Conservation (phyloP, 2,329 filamentous ascomycete genomes). For the Zelopaecilomyces penicillatus region DNA sequence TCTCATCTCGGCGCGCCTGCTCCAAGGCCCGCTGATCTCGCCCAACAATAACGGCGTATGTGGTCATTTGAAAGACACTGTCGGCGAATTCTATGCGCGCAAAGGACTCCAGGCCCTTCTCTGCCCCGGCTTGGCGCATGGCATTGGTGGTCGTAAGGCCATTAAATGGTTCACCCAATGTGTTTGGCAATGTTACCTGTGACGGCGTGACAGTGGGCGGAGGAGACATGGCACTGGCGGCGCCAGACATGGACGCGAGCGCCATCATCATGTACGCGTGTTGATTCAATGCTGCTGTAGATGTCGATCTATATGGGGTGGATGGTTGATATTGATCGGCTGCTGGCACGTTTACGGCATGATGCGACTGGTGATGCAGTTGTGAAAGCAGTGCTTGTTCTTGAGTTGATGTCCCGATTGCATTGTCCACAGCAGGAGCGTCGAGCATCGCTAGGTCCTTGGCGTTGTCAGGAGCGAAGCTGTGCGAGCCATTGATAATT, state of each 20-base stretch:
- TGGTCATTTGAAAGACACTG: slow-evolving; percentile 72
- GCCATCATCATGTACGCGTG: slow-evolving; percentile 39
- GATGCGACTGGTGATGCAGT: slow-evolving; percentile 11
- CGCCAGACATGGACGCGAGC: slow-evolving; percentile 30
- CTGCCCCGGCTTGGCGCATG: slow-evolving; percentile 24
- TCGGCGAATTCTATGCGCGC: slow-evolving; percentile 62
- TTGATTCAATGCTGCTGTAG: slow-evolving; percentile 26
- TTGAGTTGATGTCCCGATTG: slow-evolving; percentile 2
- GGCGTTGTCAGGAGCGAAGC: background rate
- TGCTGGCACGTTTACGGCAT: slow-evolving; percentile 8
- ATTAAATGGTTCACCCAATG: slow-evolving; percentile 22
- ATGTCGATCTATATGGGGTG: slow-evolving; percentile 24
- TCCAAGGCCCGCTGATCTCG: slow-evolving; percentile 56
- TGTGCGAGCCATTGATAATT: background rate
- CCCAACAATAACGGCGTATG: slow-evolving; percentile 62
- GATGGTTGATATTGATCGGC: slow-evolving; percentile 22
- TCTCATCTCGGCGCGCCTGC: slow-evolving; percentile 45
- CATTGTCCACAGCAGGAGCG: slow-evolving; percentile 6
- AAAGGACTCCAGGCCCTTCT: slow-evolving; percentile 45
- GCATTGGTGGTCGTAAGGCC: slow-evolving; percentile 22
- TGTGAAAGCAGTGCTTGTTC: slow-evolving; percentile 1
- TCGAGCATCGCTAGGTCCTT: slow-evolving; percentile 13
- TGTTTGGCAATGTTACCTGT: slow-evolving; percentile 35
- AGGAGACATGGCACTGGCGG: slow-evolving; percentile 29
- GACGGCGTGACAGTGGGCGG: slow-evolving; percentile 38